Conservation (phyloP, 2,329 filamentous ascomycete genomes). For the Calonectria leucothoes region DNA sequence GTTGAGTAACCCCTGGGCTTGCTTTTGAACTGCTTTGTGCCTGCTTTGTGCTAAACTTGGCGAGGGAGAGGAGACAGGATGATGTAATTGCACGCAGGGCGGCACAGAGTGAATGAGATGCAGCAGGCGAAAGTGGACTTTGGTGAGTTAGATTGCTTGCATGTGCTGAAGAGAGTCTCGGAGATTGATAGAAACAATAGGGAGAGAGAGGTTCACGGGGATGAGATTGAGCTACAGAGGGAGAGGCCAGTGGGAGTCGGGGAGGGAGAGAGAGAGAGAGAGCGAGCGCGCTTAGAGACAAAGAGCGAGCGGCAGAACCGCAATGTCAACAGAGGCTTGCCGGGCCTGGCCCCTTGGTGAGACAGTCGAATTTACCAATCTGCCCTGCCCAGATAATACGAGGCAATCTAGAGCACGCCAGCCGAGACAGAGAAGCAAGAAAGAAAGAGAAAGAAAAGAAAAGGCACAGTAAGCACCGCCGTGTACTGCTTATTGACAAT, state of each 20-base stretch:
- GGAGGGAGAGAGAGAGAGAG: not conserved
- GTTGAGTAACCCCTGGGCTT: constrained; percentile 4
- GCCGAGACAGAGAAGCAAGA: not conserved
- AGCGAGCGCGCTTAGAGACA: not conserved
- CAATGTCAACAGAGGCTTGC: constrained; percentile 1
- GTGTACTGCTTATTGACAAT: not conserved
- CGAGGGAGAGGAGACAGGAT: not conserved
- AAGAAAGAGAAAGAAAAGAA: not conserved
- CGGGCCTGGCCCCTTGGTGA: not conserved
- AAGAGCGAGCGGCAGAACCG: not conserved
- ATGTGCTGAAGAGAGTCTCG: not conserved
- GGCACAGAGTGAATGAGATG: not conserved
- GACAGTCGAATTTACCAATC: not conserved
- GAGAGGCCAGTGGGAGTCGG: not conserved
- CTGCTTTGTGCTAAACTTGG: constrained; percentile 11
- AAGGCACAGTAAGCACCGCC: not conserved
- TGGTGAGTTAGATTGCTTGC: not conserved
- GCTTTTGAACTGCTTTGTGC: constrained; percentile 30
- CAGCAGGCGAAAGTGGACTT: not conserved
- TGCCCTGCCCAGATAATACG: not conserved
- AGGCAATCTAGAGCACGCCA: constrained; percentile 1
- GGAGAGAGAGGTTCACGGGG: not conserved
- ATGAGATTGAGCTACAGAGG: not conserved
- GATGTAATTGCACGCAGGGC: not conserved
- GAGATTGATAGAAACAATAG: not conserved